Percentiles rank a stretch among this genome's conserved stretches.
Evolutionary conservation across 139 green algal genomes (phyloP).

Genomic region (Pleodorina starrii): DNA sequence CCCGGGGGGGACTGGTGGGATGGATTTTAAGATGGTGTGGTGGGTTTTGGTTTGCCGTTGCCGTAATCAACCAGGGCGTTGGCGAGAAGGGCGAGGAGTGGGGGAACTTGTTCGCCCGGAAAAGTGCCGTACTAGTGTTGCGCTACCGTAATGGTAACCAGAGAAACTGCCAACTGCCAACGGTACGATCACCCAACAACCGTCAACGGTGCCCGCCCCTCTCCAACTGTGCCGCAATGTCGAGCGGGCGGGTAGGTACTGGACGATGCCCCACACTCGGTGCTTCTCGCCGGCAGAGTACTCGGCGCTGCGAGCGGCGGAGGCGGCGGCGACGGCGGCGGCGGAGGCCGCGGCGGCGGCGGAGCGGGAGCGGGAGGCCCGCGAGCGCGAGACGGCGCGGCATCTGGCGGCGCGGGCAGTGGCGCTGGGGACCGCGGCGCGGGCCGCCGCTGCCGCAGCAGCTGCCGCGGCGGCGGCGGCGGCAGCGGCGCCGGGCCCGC

Average conservation of each 20-base stretch:
- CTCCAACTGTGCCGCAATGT: too few species aligned
- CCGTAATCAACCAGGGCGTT: too few species aligned
- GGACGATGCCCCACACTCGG: constrained; percentile 44
- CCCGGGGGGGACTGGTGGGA: not conserved
- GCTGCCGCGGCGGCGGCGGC: not conserved
- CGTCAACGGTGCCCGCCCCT: too few species aligned
- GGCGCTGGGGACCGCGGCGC: not conserved
- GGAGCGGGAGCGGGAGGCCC: not conserved
- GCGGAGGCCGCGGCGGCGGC: constrained; percentile 1
- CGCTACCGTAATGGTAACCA: too few species aligned
- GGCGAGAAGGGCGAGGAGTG: too few species aligned
- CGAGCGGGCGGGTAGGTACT: too few species aligned
- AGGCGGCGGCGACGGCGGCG: constrained; percentile 2
- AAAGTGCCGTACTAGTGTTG: too few species aligned
- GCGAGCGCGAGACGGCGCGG: not conserved
- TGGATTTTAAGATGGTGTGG: not conserved
- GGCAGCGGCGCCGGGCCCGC: not conserved
- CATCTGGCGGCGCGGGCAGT: not conserved
- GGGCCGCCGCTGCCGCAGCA: not conserved
- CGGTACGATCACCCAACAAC: too few species aligned
- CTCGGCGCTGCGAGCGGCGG: not conserved
- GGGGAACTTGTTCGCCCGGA: too few species aligned
- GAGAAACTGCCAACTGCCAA: too few species aligned
- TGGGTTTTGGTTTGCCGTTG: not conserved
- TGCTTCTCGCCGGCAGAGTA: constrained; percentile 49